Evolutionary conservation across 306 rosid genomes (phyloP), one percentile per base, ranked within the genome.

Genomic region (Gynostemma pentaphyllum): DNA sequence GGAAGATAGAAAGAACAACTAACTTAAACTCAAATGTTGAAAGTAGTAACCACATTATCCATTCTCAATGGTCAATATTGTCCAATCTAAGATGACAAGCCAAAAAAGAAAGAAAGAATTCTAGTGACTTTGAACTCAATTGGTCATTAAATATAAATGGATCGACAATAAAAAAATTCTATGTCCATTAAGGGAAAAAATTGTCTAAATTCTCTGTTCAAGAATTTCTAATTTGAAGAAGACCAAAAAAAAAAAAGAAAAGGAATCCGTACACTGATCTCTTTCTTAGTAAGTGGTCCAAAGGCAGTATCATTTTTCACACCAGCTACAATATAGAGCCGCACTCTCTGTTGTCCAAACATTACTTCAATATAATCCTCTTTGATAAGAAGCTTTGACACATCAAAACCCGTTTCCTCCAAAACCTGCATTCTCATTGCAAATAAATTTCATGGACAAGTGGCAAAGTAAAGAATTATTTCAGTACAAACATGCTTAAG

Each of bases 331-430:
- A 92, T 88, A 76, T 88, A 92, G 65, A 92, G 95, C 26, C 96
- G 83, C 78, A 92, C 98, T 74, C 98, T 80, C 76, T 92, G 98
- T 32, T 86, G 96, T 73, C 98, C 96, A 81, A 82, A 88, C 74
- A 80, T 79, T 53, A 37, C 70, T 74, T 92, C 98, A 73, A 88
- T 80, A 77, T 61, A 82, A 44, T 92, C 95, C 45, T 92, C 94
- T 72, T 79, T 82, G 40, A 80, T 76, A 23, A 90, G 88, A 65
- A 83, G 82, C 27, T 72, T 72, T 63, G 95, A 48, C 68, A 88
- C 84, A 79, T 92, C 88, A 75, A 92, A 92, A 69, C 98, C 98
- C 18, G 98, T 88, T 84, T 92, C 96, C 78, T 92, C 98, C 83
- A 77, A 72, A 70, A 91, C 96, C 97, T 91, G 78, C 75, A 75